Evolutionary conservation across 805 yeast genomes (phyloP), one percentile per base, ranked within the genome.

Genomic region (Pichia deserticola): DNA sequence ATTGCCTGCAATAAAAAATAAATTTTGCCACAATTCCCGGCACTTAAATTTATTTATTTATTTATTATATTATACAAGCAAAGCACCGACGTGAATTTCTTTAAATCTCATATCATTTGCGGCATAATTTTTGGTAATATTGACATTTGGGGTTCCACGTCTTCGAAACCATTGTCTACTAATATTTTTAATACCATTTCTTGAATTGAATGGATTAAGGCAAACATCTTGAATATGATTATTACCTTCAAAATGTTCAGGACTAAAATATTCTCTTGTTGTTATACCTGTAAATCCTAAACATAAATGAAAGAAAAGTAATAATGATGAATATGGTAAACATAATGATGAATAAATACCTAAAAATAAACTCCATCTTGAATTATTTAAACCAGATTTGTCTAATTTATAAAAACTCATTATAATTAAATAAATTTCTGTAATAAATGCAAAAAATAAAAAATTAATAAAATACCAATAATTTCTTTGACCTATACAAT

Each of bases 401-500:
- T 47, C 51, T 33, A 50, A 48, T 44, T 45, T 55, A 40, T 65
- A 68, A 46, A 69, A 67, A 2, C 70, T 58, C n/a, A 67, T 52
- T 1, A 57, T 60, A 1, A 60, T 53, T 8, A 70, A 45, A 39
- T 60, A 62, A 1, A 61, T 38, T 11, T 71, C 60, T 1, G 69
- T 49, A 0, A 75, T 4, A 1, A 64, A 58, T 0, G 67, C 59
- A 45, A 70, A 67, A 0, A 75, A 35, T 37, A 86, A 59, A 55
- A 81, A 85, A 2, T 58, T 57, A 38, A 82, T 50, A 58, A 85
- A 86, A 63, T 74, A 81, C 54, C 78, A 66, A 62, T 86, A 86
- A 59, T 86, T 87, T 49, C 86, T 65, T 52, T 78, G 77, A 1
- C 95, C 96, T 40, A 87, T 75, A 61, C 96, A 87, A 56, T 81